A percentile compares a stretch with the other conserved stretches of the same genome.
phyloP scores from a whole-genome alignment of 768 basidiomycete species.

The Agrocybe praecox region DNA sequence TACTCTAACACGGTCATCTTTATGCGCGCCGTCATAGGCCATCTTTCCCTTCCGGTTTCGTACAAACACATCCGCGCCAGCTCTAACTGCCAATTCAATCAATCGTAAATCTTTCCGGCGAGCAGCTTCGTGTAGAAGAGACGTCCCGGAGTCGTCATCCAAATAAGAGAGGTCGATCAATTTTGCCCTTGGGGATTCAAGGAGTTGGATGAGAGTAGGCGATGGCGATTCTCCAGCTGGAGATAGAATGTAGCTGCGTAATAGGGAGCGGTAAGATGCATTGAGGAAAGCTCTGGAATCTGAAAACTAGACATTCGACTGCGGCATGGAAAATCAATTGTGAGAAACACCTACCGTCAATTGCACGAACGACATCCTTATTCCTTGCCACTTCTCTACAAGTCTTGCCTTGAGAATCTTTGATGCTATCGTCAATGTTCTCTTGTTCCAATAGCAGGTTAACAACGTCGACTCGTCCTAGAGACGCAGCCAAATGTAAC shows the following conservation, averaged over 20 bases:
- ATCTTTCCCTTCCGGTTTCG: constrained; percentile 74
- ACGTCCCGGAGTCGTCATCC: constrained; percentile 75
- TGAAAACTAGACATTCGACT: constrained; percentile 22
- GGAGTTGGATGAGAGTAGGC: constrained; percentile 52
- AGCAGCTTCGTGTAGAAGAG: constrained; percentile 88
- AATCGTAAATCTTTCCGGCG: constrained; percentile 77
- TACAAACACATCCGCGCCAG: constrained; percentile 89
- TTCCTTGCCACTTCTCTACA: constrained; percentile 73
- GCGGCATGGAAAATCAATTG: not conserved
- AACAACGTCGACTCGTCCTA: constrained; percentile 75
- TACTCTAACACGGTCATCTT: constrained; percentile 79
- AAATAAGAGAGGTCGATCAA: constrained; percentile 80
- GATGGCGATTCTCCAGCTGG: constrained; percentile 41
- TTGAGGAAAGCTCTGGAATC: constrained; percentile 80
- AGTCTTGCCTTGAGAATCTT: constrained; percentile 68
- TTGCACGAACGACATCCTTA: constrained; percentile 63
- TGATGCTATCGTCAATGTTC: constrained; percentile 74
- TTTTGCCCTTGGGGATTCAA: constrained; percentile 68
- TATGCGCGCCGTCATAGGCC: constrained; percentile 68
- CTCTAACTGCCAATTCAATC: constrained; percentile 81
- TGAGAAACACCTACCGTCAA: constrained; percentile 59
- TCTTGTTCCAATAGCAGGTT: constrained; percentile 79
- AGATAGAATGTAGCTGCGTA: constrained; percentile 75
- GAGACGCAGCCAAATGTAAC: constrained; percentile 65
- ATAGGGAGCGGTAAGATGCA: constrained; percentile 71